Percentiles rank a stretch among this genome's conserved stretches.
Evolutionary conservation across 768 basidiomycete genomes (phyloP).

Genomic region (Termitomyces sp.): DNA sequence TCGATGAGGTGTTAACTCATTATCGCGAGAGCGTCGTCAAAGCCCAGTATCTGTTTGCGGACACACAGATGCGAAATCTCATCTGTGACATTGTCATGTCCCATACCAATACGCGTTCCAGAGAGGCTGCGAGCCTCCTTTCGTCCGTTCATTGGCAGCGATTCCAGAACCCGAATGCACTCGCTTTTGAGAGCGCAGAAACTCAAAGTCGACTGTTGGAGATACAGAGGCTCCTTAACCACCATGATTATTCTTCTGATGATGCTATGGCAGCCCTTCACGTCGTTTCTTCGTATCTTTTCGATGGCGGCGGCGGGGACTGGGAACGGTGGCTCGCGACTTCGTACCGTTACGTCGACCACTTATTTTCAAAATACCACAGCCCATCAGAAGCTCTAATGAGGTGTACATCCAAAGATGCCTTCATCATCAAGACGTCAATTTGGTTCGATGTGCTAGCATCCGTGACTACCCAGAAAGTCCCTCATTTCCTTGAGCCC

Average conservation of each 20-base stretch:
- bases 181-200: conserved; percentile 21
- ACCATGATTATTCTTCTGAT: conserved; percentile 39
- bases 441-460: conserved; percentile 89
- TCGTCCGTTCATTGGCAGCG: conserved; percentile 48
- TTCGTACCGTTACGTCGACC: conserved; percentile 50
- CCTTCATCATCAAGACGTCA: conserved; percentile 78
- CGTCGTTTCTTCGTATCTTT: conserved; percentile 71
- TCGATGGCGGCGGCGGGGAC: conserved; percentile 66
- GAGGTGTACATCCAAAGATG: conserved; percentile 40
- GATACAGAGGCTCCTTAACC: conserved; percentile 19
- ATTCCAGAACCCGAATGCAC: conserved; percentile 16
- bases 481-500: conserved; percentile 51
- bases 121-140: conserved; percentile 58
- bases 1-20: conserved; percentile 28
- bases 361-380: conserved; percentile 34
- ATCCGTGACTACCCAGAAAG: conserved; percentile 58
- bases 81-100: conserved; percentile 48
- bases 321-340: conserved; percentile 67
- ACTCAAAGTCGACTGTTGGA: conserved; percentile 20
- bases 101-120: conserved; percentile 38
- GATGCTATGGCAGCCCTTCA: conserved; percentile 79
- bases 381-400: conserved; percentile 42
- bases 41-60: conserved; percentile 68
- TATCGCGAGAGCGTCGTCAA: conserved; percentile 62
- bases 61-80: conserved; percentile 36